Base-by-base conservation (phyloP, 192 early-diverging fungal genomes). In the Mortierella claussenii region DNA sequence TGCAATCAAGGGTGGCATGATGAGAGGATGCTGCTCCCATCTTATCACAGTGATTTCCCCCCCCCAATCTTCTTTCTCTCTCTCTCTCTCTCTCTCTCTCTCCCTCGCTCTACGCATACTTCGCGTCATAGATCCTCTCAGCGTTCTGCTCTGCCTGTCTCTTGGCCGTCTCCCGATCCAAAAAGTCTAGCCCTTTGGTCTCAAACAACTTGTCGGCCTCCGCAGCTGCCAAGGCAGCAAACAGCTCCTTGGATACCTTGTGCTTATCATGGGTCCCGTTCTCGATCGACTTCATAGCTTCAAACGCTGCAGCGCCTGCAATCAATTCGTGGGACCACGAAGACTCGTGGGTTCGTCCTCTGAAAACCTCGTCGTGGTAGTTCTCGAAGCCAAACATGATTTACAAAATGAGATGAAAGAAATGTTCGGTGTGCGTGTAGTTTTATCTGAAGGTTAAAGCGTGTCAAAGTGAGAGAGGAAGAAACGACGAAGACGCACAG, bases 191-290 rank as follows among this genome's bases (percentile, higher is more conserved):
- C n/a, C 53, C 53, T 13, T 55, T 55, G 13, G 53, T 55, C 34
- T 55, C 53, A 40, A 55, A 40, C 8, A 55, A 36, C 36, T 40
- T 55, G 34, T 55, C 53, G n/a, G 53, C 53, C 21, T 55, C 53
- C n/a, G 53, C 53, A 23, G 34, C 53, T 3, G 53, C 53, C 3
- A 55, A n/a, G 34, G 8, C 53, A 12, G 53, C 53, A 55, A 55
- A 55, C n/a, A 21, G 2, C 33, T 55, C 53, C 36, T 55, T 55
- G 53, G 53, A 40, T 3, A 55, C 11, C 17, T 55, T 21, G 34
- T 40, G 53, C n/a, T n/a, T n/a, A n/a, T n/a, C n/a, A n/a, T n/a
- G n/a, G 2, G 1, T 1, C 8, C 53, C 34, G 9, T 21, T 55
- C 9, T 37, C 53, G 6, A 21, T 4, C 7, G 20, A 23, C 32